A percentile compares a stretch with the other conserved stretches of the same genome.
phyloP scores from a whole-genome alignment of 2,329 filamentous ascomycete genomes.

The Botrytis porri region DNA sequence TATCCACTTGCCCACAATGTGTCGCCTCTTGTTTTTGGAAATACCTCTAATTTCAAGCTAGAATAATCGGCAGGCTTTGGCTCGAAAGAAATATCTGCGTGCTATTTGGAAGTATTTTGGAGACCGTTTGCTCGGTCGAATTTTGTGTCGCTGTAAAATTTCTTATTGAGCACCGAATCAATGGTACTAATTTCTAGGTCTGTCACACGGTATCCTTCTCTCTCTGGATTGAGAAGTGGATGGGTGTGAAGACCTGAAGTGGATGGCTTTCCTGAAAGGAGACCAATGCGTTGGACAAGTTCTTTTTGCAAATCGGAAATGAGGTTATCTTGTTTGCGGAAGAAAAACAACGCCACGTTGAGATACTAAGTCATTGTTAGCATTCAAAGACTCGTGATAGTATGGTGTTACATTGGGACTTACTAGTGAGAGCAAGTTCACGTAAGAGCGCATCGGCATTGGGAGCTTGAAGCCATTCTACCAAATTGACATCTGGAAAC shows the following conservation, averaged over 20 bases:
- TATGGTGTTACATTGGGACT: conserved; percentile 18
- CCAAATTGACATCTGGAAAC: conserved; percentile 43
- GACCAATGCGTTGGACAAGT: conserved; percentile 57
- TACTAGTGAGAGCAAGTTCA: conserved; percentile 48
- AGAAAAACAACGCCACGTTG: conserved; percentile 70
- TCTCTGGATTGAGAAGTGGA: conserved; percentile 53
- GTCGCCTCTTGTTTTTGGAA: conserved; percentile 54
- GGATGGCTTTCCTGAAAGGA: conserved; percentile 54
- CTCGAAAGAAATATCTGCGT: conserved; percentile 64
- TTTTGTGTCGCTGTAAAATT: conserved; percentile 42
- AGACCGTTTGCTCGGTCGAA: conserved; percentile 33
- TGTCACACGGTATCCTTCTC: conserved; percentile 44
- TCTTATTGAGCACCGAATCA: conserved; percentile 53
- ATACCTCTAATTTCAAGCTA: conserved; percentile 51
- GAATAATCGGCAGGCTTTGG: conserved; percentile 61
- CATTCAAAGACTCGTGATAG: neutral
- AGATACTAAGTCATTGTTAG: conserved; percentile 50
- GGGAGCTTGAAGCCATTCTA: conserved; percentile 47
- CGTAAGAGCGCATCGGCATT: conserved; percentile 48
- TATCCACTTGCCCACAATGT: conserved; percentile 68
- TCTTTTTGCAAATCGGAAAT: conserved; percentile 63
- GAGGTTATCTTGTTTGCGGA: conserved; percentile 60
- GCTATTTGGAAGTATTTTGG: conserved; percentile 52
- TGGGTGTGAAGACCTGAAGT: conserved; percentile 60
- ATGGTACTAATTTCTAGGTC: conserved; percentile 65